phyloP scores from a whole-genome alignment of 768 basidiomycete species.

The Erythrobasidium yunnanense region DNA sequence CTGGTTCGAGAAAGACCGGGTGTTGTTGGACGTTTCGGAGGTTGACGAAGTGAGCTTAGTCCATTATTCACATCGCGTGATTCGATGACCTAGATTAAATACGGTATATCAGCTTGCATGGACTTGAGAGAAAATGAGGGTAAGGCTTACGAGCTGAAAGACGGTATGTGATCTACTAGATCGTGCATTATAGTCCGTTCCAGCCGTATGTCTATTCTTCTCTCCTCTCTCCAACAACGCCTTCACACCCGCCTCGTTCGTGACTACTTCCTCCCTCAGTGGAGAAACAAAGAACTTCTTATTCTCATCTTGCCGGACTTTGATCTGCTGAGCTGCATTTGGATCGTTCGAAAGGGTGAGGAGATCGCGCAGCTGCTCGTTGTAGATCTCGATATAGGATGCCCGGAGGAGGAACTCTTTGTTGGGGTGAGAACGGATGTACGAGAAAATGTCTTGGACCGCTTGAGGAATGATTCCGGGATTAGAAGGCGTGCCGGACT shows the following conservation, averaged over 20 bases:
- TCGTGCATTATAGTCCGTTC: conserved; percentile 94
- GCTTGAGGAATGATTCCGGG: conserved; percentile 92
- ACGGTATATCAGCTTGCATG: not conserved
- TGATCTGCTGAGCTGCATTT: conserved; percentile 29
- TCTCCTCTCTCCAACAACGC: conserved; percentile 78
- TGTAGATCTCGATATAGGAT: conserved; percentile 55
- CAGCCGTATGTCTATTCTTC: conserved; percentile 75
- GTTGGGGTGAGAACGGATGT: conserved; percentile 61
- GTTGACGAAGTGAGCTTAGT: too few relatives aligned
- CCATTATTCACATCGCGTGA: conserved; percentile 33
- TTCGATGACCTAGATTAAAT: conserved; percentile 32
- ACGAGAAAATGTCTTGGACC: conserved; percentile 81
- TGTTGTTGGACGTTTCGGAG: conserved; percentile 18
- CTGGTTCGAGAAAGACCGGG: conserved; percentile 4
- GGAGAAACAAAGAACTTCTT: conserved; percentile 51
- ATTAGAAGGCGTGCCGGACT: conserved; percentile 51
- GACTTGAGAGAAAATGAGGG: not conserved
- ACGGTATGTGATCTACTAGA: conserved; percentile 90
- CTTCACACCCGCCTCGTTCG: conserved; percentile 71
- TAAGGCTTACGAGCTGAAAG: conserved; percentile 53
- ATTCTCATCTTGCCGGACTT: conserved; percentile 35
- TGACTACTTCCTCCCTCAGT: conserved; percentile 85
- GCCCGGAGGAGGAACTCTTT: conserved; percentile 92
- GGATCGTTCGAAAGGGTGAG: conserved; percentile 50
- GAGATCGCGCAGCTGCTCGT: conserved; percentile 69